Evolutionary conservation across 495 filamentous ascomycete species (phyloP), one percentile per base, ranked within the genome.

Genomic region (Astrothelium macrocarpum): DNA sequence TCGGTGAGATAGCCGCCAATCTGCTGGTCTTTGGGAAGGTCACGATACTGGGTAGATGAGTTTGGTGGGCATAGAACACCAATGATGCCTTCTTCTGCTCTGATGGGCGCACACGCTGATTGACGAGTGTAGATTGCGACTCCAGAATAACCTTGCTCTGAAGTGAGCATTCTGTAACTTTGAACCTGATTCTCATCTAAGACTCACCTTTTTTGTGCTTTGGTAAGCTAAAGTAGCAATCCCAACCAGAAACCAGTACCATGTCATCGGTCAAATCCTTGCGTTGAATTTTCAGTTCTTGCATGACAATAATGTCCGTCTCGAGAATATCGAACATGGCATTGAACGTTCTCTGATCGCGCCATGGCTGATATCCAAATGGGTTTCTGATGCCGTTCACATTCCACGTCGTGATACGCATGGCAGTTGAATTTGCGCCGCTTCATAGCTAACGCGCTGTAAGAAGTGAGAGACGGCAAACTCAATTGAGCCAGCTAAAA

Each of bases 301-400:
- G 94, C 76, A 97, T 89, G 66, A 96, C 82, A 23, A 97, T 86
- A 65, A 98, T 93, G 70, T 98, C 94, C 53, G 93, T 90, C 71
- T 93, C 89, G 25, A 98, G 84, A 43, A 85, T 90, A 64, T 96
- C 89, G 75, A 98, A 97, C 93, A 97, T 98, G 63, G 85, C 84
- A 82, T 91, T 85, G 75, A 93, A 97, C n/a, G 90, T 88, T 70
- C 87, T 86, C 53, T 85, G 86, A 65, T 89, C 83, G 66, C 90
- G 80, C 94, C 94, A 98, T 87, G 94, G 94, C 74, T 93, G 88
- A 73, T 96, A 96, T 25, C 85, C 84, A 73, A 98, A 97, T 12
- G 94, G 94, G 72, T 98, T 97, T 69, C 90, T 85, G 72, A 98
- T 96, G 68, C 94, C 93, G 75, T 97, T 97, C 32, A 97, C 94